Evolutionary conservation across 805 yeast species (phyloP), one percentile per base, ranked within the genome.

Genomic region (Candida golubevii): DNA sequence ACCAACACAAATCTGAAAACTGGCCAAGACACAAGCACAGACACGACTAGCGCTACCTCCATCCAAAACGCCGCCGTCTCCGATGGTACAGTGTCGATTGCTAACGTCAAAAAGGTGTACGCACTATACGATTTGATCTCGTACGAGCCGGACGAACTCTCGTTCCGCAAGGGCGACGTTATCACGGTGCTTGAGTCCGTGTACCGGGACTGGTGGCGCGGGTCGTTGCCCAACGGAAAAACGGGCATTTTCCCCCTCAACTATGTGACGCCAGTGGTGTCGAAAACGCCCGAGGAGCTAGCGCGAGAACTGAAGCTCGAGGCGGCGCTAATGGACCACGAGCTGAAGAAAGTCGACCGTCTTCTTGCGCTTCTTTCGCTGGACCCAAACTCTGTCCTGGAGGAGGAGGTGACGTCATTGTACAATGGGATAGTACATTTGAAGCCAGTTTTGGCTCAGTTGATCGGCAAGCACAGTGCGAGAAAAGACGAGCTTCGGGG

Each of bases 181-280:
- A 90, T 91, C 39, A 83, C 84, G 1, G 96, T 93, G 1, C 72
- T 90, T 31, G 98, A 90, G 55, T 75, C 84, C 12, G 95, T 86
- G 6, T 90, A 89, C 61, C 75, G 87, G 49, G 98, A 91, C 59
- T 91, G 99, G 99, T 87, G 97, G 84, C 77, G 88, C 53, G 99
- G 99, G 12, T 79, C 91, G 6, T 66, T 91, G 41, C 61, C 74
- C 4, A 74, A 78, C 43, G 97, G 97, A 1, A 76, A 75, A 43
- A 73, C 81, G 40, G 99, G 99, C 14, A 83, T 93, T 11, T 89
- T 91, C 64, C 99, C 99, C 0, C 75, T 87, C 46, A 91, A 91
- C 61, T 91, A 93, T 59, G 98, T 93, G 1, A 77, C 87, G 0
- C 89, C 89, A 2, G 67, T 89, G 6, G 77, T 82, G 1, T 84